These are phyloP conservation scores for Inonotus hispidus DNA, from an alignment of 1,284 basidiomycete species.

Conservation along the genomic window DNA sequence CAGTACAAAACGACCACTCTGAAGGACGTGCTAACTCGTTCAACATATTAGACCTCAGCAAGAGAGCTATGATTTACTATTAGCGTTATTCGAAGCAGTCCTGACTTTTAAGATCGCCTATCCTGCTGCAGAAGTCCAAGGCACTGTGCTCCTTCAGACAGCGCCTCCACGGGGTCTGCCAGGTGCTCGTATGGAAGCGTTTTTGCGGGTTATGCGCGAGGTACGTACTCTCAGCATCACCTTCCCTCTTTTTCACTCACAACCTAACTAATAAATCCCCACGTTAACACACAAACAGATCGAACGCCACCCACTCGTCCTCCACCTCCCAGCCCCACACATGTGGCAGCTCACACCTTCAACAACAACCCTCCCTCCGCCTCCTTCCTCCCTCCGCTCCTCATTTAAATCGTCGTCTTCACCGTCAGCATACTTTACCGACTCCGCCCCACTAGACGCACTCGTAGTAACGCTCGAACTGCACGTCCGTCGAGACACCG, in stretches of 20 bases:
- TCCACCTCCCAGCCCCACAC: constrained; percentile 75
- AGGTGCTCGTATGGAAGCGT: constrained; percentile 68
- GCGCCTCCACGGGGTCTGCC: constrained; percentile 60
- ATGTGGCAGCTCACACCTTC: constrained; percentile 78
- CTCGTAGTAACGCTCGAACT: constrained; percentile 81
- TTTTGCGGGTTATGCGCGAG: constrained; percentile 76
- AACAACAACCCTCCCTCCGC: constrained; percentile 8
- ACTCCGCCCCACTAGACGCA: constrained; percentile 33
- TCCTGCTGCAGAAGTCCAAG: constrained; percentile 71
- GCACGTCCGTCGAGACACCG: constrained; percentile 64
- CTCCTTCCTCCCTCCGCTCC: constrained; percentile 13
- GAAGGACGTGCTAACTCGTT: constrained; percentile 12
- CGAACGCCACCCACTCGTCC: constrained; percentile 71
- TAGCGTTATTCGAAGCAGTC: constrained; percentile 69
- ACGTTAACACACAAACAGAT: constrained; percentile 39
- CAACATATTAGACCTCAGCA: constrained; percentile 45
- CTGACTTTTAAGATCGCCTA: constrained; percentile 81
- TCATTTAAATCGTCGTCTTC: constrained; percentile 15
- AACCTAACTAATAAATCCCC: constrained; percentile 4
- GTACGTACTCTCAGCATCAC: constrained; percentile 31
- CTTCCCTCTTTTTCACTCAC: constrained; percentile 7
- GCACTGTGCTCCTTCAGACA: constrained; percentile 82
- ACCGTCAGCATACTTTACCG: background rate
- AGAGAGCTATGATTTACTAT: constrained; percentile 62
- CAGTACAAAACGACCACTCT: background rate